Base-by-base conservation (phyloP, 2,329 filamentous ascomycete genomes). In the Phoma sp. region DNA sequence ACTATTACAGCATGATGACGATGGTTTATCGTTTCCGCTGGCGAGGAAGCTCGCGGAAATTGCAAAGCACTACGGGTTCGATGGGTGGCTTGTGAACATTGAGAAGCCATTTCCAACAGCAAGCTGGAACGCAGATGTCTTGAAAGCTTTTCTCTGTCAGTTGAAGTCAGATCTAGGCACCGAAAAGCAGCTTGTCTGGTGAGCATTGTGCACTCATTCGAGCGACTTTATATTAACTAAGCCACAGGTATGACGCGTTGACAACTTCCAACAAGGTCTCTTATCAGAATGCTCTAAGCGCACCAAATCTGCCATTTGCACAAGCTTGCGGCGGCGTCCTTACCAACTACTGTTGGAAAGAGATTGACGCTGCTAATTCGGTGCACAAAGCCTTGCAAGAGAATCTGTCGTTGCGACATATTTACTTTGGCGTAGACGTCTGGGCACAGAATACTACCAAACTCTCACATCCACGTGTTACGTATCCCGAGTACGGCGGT, bases 61-160 rank as follows among this genome's bases (percentile, higher is more conserved):
- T 39, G 77, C 78, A 10, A 61, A 65, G 15, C 65, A 73, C 15
- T 77, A 76, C 55, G 77, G 77, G 10, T 81, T 81, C 50, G 78
- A 81, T 53, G 79, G 78, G 15, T 81, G 77, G 77, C 64, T 81
- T 29, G 57, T 81, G 31, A 81, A 81, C 43, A 75, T 81, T 22
- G 79, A 81, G 52, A 76, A 76, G 45, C 63, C 74, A 1, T 79
- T 81, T 60, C 68, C 74, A 6, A 57, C 64, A 21, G 52, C 63
- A 2, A 55, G 36, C 5, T 79, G 76, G 74, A 49, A 71, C 53
- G 6, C 58, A 3, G 36, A 61, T 6, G 33, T 70, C 4, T 57
- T 80, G 1, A 54, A 71, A 31, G 61, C 65, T 2, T 81, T 80
- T 46, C 65, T 81, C 5, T 43, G 61, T 7, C 72, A 79, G 43